A percentile compares a stretch with the other conserved stretches of the same genome.
Conservation (phyloP, 306 rosid species). For the Quercus cerris region DNA sequence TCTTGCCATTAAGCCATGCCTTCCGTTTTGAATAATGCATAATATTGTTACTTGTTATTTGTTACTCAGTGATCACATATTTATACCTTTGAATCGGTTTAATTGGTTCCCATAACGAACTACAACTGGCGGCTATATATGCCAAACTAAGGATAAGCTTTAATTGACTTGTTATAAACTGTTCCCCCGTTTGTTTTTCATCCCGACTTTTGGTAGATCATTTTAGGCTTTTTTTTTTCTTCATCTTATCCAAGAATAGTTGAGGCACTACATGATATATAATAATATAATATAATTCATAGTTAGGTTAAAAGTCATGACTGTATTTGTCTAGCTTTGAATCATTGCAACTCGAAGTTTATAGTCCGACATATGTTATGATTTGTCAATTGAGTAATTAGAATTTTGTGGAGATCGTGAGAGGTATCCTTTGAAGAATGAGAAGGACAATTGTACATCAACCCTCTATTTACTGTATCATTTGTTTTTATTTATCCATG, state of each 20-base stretch:
- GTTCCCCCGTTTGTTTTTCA: neutral
- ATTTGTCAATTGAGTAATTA: neutral
- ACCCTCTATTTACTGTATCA: neutral
- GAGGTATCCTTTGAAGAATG: neutral
- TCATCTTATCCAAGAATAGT: neutral
- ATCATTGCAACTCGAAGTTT: neutral
- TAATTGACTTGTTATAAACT: too few species aligned
- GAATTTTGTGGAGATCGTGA: neutral
- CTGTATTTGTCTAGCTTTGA: neutral
- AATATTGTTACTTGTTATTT: too few species aligned
- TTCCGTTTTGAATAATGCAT: too few species aligned
- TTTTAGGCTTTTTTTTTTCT: neutral
- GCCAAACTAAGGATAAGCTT: too few species aligned
- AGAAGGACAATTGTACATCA: too few species aligned
- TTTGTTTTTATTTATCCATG: too few species aligned
- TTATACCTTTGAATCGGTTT: too few species aligned
- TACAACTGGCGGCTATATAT: too few species aligned
- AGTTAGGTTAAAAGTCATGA: neutral
- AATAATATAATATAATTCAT: too few species aligned
- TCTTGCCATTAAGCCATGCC: too few species aligned
- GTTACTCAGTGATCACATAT: too few species aligned
- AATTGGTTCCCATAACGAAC: too few species aligned
- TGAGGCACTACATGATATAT: neutral
- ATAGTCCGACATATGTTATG: neutral
- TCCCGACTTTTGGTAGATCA: neutral